phyloP scores from a whole-genome alignment of 164 flowering plant species.

The Malania oleifera region DNA sequence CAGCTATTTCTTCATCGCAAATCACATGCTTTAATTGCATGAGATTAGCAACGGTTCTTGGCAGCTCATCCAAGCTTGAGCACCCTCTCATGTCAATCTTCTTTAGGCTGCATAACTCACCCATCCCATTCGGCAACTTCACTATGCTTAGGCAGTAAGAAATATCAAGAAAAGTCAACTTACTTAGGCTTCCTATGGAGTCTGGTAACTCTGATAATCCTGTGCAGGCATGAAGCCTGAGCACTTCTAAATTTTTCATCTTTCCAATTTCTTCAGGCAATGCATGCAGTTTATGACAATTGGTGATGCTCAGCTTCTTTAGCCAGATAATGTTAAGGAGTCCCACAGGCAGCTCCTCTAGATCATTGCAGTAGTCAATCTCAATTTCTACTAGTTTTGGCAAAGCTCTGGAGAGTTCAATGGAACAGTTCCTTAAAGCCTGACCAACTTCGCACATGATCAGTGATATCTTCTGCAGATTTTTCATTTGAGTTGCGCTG shows the following conservation, averaged over 20 bases:
- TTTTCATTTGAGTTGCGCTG: too few relatives aligned
- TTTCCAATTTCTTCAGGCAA: conserved; percentile 25
- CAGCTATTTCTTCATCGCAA: conserved; percentile 29
- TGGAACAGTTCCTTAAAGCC: too few relatives aligned
- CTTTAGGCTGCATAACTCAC: conserved; percentile 18
- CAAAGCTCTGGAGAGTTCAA: too few relatives aligned
- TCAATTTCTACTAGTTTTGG: too few relatives aligned
- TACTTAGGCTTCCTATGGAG: conserved; percentile 20
- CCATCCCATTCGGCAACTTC: conserved; percentile 27
- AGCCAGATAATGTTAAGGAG: too few relatives aligned
- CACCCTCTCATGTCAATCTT: conserved; percentile 33
- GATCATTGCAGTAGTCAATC: too few relatives aligned
- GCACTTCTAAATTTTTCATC: conserved; percentile 23
- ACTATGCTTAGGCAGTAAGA: conserved; percentile 26
- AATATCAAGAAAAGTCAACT: conserved; percentile 31
- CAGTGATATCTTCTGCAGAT: too few relatives aligned
- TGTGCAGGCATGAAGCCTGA: conserved; percentile 36
- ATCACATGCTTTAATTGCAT: conserved; percentile 21
- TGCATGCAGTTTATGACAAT: conserved; percentile 30
- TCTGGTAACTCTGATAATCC: conserved; percentile 27
- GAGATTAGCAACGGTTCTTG: too few relatives aligned
- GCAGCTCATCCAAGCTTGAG: conserved; percentile 17
- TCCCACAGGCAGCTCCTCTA: too few relatives aligned
- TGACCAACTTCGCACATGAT: too few relatives aligned
- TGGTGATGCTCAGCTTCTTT: conserved; percentile 36